These are phyloP conservation scores for Yamadazyma philogaea DNA, from an alignment of 805 yeast genomes.

Conservation along the genomic window DNA sequence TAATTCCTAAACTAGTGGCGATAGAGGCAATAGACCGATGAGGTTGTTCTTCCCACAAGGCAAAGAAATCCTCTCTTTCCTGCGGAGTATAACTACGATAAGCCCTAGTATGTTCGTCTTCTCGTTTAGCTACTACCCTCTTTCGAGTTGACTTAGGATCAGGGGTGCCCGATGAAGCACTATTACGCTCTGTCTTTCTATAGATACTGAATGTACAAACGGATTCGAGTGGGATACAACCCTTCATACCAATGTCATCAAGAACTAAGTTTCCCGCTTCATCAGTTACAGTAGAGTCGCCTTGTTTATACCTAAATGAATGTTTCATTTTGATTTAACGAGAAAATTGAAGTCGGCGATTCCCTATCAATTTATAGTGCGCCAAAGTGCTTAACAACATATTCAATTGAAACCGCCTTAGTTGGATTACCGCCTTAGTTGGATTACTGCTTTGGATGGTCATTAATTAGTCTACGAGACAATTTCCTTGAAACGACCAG, in stretches of 20 bases:
- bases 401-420: neutral
- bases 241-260: conserved; percentile 1
- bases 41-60: conserved; percentile 3
- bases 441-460: neutral
- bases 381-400: neutral
- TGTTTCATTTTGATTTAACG: neutral
- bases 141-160: neutral
- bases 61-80: conserved; percentile 4
- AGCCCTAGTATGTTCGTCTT: neutral
- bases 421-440: too few species aligned
- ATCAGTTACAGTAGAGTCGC: conserved; percentile 2
- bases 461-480: neutral
- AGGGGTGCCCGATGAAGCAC: neutral
- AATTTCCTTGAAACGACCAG: neutral
- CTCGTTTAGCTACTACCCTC: neutral
- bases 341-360: neutral
- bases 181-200: conserved; percentile 2
- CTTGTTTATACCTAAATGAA: too few species aligned
- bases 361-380: conserved; percentile 1
- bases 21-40: conserved; percentile 6
- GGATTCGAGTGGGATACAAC: neutral
- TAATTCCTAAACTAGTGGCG: conserved; percentile 8
- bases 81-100: conserved; percentile 2
- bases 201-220: conserved; percentile 1
- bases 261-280: conserved; percentile 2